Evolutionary conservation across 1,139 yeast species (phyloP).

Genomic region (Magnusiomyces clavatus): DNA sequence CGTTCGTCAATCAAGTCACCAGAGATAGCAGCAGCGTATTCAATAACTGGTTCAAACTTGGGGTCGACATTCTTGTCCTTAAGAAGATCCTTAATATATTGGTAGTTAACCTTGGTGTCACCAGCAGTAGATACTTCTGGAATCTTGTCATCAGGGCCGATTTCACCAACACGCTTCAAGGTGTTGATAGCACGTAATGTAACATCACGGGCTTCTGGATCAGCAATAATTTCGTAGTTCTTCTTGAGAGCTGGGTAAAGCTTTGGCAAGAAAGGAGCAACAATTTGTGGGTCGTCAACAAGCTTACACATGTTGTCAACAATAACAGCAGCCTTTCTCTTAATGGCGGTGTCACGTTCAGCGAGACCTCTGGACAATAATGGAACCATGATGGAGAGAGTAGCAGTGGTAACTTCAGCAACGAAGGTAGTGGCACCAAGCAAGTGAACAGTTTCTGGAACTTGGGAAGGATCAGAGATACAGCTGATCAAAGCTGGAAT

Average conservation of each 20-base stretch:
- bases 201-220: slow-evolving; percentile 99
- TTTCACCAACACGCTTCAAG: slow-evolving; percentile 97
- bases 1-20: slow-evolving; percentile 99
- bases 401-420: slow-evolving; percentile 98
- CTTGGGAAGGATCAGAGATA: slow-evolving; percentile 94
- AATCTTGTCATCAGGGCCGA: slow-evolving; percentile 76
- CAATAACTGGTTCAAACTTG: slow-evolving; percentile 61
- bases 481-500: slow-evolving; percentile 96
- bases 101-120: slow-evolving; percentile 82
- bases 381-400: slow-evolving; percentile 98
- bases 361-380: slow-evolving; percentile 98
- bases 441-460: slow-evolving; percentile 96
- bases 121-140: slow-evolving; percentile 99
- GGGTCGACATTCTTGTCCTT: slow-evolving; percentile 60
- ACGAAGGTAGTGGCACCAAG: slow-evolving; percentile 99
- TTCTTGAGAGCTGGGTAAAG: slow-evolving; percentile 93
- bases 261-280: slow-evolving; percentile 96
- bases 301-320: slow-evolving; percentile 99
- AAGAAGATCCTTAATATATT: slow-evolving; percentile 67
- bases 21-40: slow-evolving; percentile 90
- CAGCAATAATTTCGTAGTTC: slow-evolving; percentile 94
- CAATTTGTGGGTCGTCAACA: slow-evolving; percentile 99
- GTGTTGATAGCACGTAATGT: slow-evolving; percentile 96
- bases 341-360: slow-evolving; percentile 98
- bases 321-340: slow-evolving; percentile 99